phyloP scores from a whole-genome alignment of 257 asterid species.

The Plantago ovata region DNA sequence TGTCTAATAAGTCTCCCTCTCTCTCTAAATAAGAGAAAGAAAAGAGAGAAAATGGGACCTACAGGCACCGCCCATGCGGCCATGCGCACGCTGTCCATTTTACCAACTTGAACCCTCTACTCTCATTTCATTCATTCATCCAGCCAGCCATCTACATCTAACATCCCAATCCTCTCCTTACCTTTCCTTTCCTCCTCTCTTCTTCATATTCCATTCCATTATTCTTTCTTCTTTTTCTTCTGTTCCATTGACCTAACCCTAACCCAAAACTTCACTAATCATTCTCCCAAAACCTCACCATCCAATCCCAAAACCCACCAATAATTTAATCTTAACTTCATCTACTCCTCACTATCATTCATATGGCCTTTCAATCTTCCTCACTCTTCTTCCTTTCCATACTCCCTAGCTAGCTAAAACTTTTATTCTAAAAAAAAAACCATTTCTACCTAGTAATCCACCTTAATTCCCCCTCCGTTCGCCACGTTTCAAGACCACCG shows the following conservation, averaged over 20 bases:
- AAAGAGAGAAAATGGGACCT: slow-evolving; percentile 31
- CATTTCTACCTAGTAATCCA: too few relatives aligned
- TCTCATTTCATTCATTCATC: background rate
- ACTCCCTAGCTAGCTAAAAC: too few relatives aligned
- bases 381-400: too few relatives aligned
- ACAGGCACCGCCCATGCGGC: slow-evolving; percentile 44
- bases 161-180: too few relatives aligned
- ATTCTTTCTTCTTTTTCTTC: slow-evolving; percentile 12
- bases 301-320: background rate
- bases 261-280: slow-evolving; percentile 2
- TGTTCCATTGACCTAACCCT: slow-evolving; percentile 13
- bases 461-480: too few relatives aligned
- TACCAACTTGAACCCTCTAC: slow-evolving; percentile 25
- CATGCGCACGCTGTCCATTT: slow-evolving; percentile 39
- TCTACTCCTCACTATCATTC: background rate
- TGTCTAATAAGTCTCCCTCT: too few relatives aligned
- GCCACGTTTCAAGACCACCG: too few relatives aligned
- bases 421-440: too few relatives aligned
- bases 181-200: too few relatives aligned
- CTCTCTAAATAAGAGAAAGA: too few relatives aligned
- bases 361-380: too few relatives aligned
- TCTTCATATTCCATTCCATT: slow-evolving; percentile 16
- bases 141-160: too few relatives aligned
- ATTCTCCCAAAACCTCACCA: slow-evolving; percentile 1
- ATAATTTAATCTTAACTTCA: background rate